Conservation (phyloP, 2,329 filamentous ascomycete genomes). For the Aspergillus chevalieri region DNA sequence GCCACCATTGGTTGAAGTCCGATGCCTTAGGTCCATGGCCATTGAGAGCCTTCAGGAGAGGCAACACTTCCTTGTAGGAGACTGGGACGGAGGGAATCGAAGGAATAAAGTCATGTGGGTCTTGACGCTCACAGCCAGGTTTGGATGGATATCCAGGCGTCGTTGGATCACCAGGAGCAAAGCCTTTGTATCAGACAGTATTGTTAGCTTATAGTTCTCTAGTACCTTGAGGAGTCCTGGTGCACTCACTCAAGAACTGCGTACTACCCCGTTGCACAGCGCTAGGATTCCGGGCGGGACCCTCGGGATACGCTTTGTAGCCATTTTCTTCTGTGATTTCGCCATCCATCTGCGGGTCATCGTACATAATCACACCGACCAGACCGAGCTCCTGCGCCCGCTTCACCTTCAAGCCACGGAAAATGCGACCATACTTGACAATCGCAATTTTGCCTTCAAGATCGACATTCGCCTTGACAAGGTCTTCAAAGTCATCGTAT, state of each 20-base stretch:
- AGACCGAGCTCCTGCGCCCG: slow-evolving; percentile 85
- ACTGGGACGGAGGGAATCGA: slow-evolving; percentile 87
- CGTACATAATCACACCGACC: slow-evolving; percentile 78
- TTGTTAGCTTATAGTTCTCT: background rate
- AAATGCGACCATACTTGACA: slow-evolving; percentile 76
- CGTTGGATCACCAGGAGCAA: slow-evolving; percentile 68
- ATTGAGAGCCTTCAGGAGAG: slow-evolving; percentile 83
- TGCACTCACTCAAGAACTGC: slow-evolving; percentile 65
- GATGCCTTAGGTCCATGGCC: slow-evolving; percentile 74
- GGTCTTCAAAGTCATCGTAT: slow-evolving; percentile 76
- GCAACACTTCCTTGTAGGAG: slow-evolving; percentile 79
- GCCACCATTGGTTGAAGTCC: slow-evolving; percentile 68
- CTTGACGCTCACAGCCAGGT: slow-evolving; percentile 71
- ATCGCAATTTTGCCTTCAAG: slow-evolving; percentile 82
- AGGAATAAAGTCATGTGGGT: slow-evolving; percentile 65
- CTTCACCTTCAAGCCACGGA: slow-evolving; percentile 88
- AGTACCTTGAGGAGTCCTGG: background rate
- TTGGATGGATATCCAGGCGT: slow-evolving; percentile 92
- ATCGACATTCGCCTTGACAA: slow-evolving; percentile 66
- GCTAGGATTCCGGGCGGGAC: slow-evolving; percentile 79
- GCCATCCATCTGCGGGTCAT: slow-evolving; percentile 84
- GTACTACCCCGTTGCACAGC: slow-evolving; percentile 85
- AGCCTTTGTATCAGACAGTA: slow-evolving; percentile 33
- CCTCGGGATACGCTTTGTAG: slow-evolving; percentile 70
- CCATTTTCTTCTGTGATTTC: slow-evolving; percentile 75